phyloP scores from a whole-genome alignment of 2,329 filamentous ascomycete species.

The Sodiomyces alkalinus region DNA sequence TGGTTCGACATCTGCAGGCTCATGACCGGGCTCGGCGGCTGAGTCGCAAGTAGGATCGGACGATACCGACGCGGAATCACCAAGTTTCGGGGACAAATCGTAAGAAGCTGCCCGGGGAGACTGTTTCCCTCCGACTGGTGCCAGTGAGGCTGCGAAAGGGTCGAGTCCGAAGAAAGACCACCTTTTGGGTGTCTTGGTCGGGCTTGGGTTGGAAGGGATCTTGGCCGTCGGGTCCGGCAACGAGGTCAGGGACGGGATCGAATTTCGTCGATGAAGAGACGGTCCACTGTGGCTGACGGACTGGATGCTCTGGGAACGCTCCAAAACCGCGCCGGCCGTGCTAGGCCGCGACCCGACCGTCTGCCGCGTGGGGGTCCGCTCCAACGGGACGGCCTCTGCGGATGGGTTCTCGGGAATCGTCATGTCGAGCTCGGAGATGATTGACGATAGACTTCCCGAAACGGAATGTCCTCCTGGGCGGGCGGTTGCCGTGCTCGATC shows the following conservation, averaged over 20 bases:
- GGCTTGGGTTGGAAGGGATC: slow-evolving; percentile 26
- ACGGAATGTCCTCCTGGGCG: slow-evolving; percentile 52
- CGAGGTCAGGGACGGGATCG: slow-evolving; percentile 38
- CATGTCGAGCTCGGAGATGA: slow-evolving; percentile 44
- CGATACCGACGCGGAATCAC: slow-evolving; percentile 14
- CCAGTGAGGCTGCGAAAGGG: slow-evolving; percentile 27
- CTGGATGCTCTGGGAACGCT: slow-evolving; percentile 26
- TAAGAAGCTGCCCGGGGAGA: slow-evolving; percentile 9
- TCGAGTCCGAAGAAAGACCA: slow-evolving; percentile 52
- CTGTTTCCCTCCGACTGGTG: no score
- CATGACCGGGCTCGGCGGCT: no score
- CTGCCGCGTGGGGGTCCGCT: slow-evolving; percentile 24
- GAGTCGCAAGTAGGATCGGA: no score
- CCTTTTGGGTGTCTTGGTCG: slow-evolving; percentile 36
- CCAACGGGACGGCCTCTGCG: slow-evolving; percentile 11
- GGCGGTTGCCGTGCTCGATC: slow-evolving; percentile 60
- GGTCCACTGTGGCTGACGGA: slow-evolving; percentile 15
- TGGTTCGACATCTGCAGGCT: no score
- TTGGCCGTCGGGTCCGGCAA: slow-evolving; percentile 19
- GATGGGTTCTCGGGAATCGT: slow-evolving; percentile 2
- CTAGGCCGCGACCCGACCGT: slow-evolving; percentile 43
- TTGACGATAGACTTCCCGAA: slow-evolving; percentile 66
- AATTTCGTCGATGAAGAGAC: slow-evolving; percentile 39
- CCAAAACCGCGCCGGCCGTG: slow-evolving; percentile 56
- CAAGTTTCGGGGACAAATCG: no score